A percentile compares a stretch with the other conserved stretches of the same genome.
Evolutionary conservation across 2,329 filamentous ascomycete genomes (phyloP).

Genomic region (Chaetomium sp.): DNA sequence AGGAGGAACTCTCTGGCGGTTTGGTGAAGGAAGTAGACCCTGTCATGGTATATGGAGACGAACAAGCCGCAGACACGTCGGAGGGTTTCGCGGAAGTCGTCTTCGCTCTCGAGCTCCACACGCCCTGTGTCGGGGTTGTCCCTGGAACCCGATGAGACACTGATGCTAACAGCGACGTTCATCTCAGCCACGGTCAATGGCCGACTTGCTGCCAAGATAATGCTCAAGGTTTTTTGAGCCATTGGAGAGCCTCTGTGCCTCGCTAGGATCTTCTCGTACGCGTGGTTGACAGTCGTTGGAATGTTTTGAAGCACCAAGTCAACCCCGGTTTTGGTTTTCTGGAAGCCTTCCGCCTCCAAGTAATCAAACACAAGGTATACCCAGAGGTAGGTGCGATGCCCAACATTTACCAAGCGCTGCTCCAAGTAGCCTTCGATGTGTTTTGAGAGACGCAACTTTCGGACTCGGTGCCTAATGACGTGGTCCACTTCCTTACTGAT

Average conservation of each 20-base stretch:
- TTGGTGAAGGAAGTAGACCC: constrained; percentile 37
- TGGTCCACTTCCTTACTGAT: constrained; percentile 43
- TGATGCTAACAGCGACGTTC: constrained; percentile 24
- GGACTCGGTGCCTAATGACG: constrained; percentile 39
- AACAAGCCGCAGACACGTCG: constrained; percentile 38
- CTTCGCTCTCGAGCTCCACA: constrained; percentile 3
- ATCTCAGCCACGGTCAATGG: constrained; percentile 29
- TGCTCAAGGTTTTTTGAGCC: constrained; percentile 19
- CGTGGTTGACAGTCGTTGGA: constrained; percentile 33
- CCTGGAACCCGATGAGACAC: no score
- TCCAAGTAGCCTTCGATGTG: constrained; percentile 17
- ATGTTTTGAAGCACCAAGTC: constrained; percentile 34
- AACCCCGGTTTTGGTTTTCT: neutral
- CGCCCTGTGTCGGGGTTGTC: neutral
- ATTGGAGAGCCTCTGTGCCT: constrained; percentile 5
- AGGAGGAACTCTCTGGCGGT: constrained; percentile 41
- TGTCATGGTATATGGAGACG: constrained; percentile 32
- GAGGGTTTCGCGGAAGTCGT: constrained; percentile 27
- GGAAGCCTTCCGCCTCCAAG: constrained; percentile 29
- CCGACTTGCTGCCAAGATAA: constrained; percentile 27
- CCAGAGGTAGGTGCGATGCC: constrained; percentile 45
- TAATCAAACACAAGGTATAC: constrained; percentile 42
- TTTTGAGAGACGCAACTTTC: neutral
- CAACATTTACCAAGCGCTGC: constrained; percentile 27
- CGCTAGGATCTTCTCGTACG: constrained; percentile 39